Evolutionary conservation across 257 asterid species (phyloP).

Genomic region (Rubia yunnanensis): DNA sequence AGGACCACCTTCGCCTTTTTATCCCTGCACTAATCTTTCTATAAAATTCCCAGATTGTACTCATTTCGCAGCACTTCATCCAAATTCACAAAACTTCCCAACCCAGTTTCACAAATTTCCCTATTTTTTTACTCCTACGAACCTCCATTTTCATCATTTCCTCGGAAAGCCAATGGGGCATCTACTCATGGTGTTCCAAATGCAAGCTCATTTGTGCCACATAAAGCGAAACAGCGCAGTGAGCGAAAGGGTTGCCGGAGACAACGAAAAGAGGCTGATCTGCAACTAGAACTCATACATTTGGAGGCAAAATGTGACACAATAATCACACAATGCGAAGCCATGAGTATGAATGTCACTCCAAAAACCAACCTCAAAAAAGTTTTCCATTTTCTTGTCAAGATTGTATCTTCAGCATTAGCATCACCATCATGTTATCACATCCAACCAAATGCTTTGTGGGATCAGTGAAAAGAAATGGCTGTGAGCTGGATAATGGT

Average conservation of each 20-base stretch:
- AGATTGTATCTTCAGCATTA: slow-evolving; percentile 5
- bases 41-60: not conserved
- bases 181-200: slow-evolving; percentile 36
- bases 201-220: not conserved
- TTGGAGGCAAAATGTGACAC: slow-evolving; percentile 25
- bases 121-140: slow-evolving; percentile 16
- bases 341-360: not conserved
- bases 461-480: not conserved
- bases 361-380: slow-evolving; percentile 6
- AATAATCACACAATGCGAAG: not conserved
- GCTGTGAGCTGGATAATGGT: slow-evolving; percentile 11
- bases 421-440: not conserved
- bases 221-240: slow-evolving; percentile 15
- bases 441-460: slow-evolving; percentile 4
- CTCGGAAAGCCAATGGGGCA: slow-evolving; percentile 26
- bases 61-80: not conserved
- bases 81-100: not conserved
- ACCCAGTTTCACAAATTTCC: not conserved
- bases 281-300: slow-evolving; percentile 21
- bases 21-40: too few relatives aligned
- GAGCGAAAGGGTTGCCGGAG: slow-evolving; percentile 25
- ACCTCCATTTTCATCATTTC: slow-evolving; percentile 30
- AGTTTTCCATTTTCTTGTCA: slow-evolving; percentile 4
- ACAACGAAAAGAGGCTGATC: slow-evolving; percentile 17
- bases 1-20: too few relatives aligned